A percentile compares a stretch with the other conserved stretches of the same genome.
These are phyloP conservation scores for Blastomyces percursus DNA, from an alignment of 2,329 filamentous ascomycete genomes.

Conservation along the genomic window DNA sequence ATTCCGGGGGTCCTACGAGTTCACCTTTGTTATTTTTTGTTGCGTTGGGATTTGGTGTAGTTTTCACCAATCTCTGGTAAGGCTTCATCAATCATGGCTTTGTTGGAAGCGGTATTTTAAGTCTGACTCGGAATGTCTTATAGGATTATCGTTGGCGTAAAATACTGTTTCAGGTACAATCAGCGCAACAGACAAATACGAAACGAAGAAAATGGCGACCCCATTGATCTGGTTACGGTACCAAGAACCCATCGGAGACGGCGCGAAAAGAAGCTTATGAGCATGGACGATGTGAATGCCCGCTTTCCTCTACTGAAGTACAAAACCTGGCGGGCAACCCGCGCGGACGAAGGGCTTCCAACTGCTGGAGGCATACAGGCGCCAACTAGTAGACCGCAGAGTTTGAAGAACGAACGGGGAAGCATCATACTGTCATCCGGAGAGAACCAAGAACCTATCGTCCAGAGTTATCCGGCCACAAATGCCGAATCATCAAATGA, in stretches of 20 bases:
- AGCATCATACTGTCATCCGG: constrained; percentile 34
- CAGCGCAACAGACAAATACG: constrained; percentile 76
- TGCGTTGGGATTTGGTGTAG: constrained; percentile 89
- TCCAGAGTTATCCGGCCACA: constrained; percentile 16
- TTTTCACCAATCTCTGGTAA: constrained; percentile 98
- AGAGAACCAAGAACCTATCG: constrained; percentile 26
- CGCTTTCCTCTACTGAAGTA: constrained; percentile 95
- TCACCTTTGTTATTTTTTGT: constrained; percentile 85
- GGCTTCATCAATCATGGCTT: constrained; percentile 24
- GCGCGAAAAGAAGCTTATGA: constrained; percentile 97
- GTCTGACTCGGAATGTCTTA: constrained; percentile 7
- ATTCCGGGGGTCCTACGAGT: constrained; percentile 45
- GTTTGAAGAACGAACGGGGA: constrained; percentile 55
- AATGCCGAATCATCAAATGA: constrained; percentile 3
- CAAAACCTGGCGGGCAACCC: constrained; percentile 80
- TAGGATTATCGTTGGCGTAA: constrained; percentile 99
- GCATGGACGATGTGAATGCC: constrained; percentile 97
- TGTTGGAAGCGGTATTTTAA: not conserved
- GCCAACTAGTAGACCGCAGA: constrained; percentile 60
- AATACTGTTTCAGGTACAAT: constrained; percentile 98
- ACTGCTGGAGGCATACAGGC: constrained; percentile 73
- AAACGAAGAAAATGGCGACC: constrained; percentile 68
- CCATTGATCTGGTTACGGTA: constrained; percentile 78
- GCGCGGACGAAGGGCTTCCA: constrained; percentile 72
- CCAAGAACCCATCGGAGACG: constrained; percentile 73